Evolutionary conservation across 1,284 basidiomycete species (phyloP), one percentile per base, ranked within the genome.

Genomic region (Trametes polyzona): DNA sequence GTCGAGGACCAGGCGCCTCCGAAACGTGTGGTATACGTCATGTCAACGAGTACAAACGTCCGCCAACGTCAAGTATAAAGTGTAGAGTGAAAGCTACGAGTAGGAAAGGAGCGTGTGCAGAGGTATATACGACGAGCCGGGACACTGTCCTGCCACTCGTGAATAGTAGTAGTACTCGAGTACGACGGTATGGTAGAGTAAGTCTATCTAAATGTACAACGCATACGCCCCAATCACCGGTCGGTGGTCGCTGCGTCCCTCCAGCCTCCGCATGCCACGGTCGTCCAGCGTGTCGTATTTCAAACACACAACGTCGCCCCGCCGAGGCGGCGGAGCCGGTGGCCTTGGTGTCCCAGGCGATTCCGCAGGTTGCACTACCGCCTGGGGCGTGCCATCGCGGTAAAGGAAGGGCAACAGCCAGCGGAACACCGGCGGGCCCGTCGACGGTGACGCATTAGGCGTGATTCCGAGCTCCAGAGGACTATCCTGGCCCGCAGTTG

Each of bases 181-280:
- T 33, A n/a, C n/a, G n/a, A n/a, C n/a, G n/a, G n/a, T n/a, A n/a
- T n/a, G n/a, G n/a, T n/a, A 33, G 23, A 30, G 53, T 55, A 48
- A 17, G n/a, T 55, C 53, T 48, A 55, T 62, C 75, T 67, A 83
- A 37, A 83, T 61, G 66, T 87, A 90, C 49, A 88, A 74, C 40
- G 81, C 82, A 67, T 88, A 92, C 26, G 82, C 80, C 58, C 88
- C 89, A 62, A 93, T 85, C 24, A 93, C 91, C 0, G 91, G 92
- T 44, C 92, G 74, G 67, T 91, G 89, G 69, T 91, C 88, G 62
- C 87, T 90, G 47, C 87, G 79, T n/a, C 86, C 92, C 69, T 90
- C 88, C 30, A 94, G 69, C 47, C 81, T 74, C 51, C 84, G 78
- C 90, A 93, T 93, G 10, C 79, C 85, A 27, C 78, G 77, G 68